These are phyloP conservation scores for Serendipita sp. DNA, from an alignment of 768 basidiomycete species.

Conservation along the genomic window DNA sequence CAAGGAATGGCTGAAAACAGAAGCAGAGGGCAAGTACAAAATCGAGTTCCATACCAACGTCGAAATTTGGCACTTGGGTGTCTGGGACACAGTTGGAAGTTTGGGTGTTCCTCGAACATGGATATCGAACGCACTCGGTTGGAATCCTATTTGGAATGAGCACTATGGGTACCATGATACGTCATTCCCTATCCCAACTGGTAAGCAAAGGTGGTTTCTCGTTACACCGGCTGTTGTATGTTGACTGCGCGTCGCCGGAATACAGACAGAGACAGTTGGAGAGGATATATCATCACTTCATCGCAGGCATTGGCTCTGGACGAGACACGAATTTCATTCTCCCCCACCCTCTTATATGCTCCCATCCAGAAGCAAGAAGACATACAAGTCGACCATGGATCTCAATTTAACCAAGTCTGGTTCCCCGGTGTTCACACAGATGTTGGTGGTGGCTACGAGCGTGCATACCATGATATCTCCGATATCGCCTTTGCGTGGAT, in stretches of 20 bases:
- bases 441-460: constrained; percentile 11
- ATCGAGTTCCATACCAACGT: background rate
- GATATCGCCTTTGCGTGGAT: constrained; percentile 4
- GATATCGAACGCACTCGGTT: background rate
- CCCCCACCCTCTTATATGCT: constrained; percentile 13
- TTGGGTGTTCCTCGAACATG: background rate
- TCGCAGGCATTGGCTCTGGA: constrained; percentile 18
- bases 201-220: background rate
- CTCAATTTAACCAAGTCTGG: constrained; percentile 12
- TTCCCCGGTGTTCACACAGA: constrained; percentile 17
- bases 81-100: constrained; percentile 16
- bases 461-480: constrained; percentile 3
- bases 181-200: background rate
- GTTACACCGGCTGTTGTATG: no score
- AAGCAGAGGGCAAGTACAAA: background rate
- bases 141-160: background rate
- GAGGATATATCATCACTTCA: constrained; percentile 10
- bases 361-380: constrained; percentile 13
- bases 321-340: constrained; percentile 16
- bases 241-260: background rate
- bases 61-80: constrained; percentile 8
- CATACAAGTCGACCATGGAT: background rate
- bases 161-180: background rate
- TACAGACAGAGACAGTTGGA: background rate
- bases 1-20: background rate